phyloP scores from a whole-genome alignment of 139 green algal species.

The Tetraselmis chui region DNA sequence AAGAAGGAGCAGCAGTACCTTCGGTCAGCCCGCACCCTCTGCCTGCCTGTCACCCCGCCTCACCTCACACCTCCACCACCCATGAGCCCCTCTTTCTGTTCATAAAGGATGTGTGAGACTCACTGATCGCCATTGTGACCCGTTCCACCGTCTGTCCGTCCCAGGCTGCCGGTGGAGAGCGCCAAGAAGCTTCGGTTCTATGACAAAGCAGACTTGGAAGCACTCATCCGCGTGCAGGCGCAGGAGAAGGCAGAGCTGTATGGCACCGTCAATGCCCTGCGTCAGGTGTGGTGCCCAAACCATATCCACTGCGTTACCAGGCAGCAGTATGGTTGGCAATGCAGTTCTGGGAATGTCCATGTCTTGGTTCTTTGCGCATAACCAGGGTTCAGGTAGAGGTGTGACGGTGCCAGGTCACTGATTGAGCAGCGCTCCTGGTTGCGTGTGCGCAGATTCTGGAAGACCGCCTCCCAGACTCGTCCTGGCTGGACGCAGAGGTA shows the following conservation, averaged over 20 bases:
- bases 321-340: no score
- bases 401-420: no score
- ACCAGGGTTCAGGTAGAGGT: no score
- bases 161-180: conserved; percentile 41
- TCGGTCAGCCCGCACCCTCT: not conserved
- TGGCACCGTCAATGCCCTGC: conserved; percentile 35
- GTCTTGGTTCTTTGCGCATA: no score
- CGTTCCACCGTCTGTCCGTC: no score
- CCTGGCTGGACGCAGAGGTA: conserved; percentile 6
- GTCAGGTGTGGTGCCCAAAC: conserved; percentile 21
- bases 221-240: conserved; percentile 27
- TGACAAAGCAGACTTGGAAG: conserved; percentile 45
- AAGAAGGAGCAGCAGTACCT: not conserved
- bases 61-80: not conserved
- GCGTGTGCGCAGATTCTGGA: conserved; percentile 3
- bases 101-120: no score
- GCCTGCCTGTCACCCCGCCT: no score
- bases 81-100: no score
- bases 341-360: no score
- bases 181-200: conserved; percentile 54
- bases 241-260: conserved; percentile 44
- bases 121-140: no score
- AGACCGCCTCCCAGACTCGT: not conserved
- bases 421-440: no score
- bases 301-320: no score